A percentile compares a stretch with the other conserved stretches of the same genome.
Evolutionary conservation across 2,329 filamentous ascomycete species (phyloP).

Genomic region (Ambrosiella xylebori): DNA sequence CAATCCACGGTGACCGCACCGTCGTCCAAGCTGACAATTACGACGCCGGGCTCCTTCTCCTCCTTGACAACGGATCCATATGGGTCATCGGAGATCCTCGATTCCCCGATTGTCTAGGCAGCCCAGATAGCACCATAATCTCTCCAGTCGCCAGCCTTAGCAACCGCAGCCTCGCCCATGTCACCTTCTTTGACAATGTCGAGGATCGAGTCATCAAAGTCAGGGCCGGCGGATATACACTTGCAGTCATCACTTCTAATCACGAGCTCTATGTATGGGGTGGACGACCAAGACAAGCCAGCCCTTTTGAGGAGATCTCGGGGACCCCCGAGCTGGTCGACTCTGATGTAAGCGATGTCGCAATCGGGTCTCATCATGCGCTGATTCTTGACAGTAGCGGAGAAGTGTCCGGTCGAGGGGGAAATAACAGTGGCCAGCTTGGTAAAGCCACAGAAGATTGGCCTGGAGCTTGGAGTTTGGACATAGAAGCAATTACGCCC

Average conservation of each 20-base stretch:
- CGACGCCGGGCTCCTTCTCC: constrained; percentile 31
- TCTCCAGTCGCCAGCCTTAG: background rate
- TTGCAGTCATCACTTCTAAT: constrained; percentile 39
- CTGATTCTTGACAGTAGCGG: constrained; percentile 33
- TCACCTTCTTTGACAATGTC: constrained; percentile 19
- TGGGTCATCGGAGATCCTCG: constrained; percentile 41
- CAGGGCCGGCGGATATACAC: constrained; percentile 36
- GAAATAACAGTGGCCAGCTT: constrained; percentile 42
- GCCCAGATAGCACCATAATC: background rate
- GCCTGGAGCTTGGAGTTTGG: constrained; percentile 23
- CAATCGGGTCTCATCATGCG: constrained; percentile 41
- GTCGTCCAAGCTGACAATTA: constrained; percentile 29
- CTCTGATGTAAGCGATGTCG: constrained; percentile 37
- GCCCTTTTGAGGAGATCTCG: background rate
- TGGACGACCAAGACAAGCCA: constrained; percentile 13
- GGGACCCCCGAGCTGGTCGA: constrained; percentile 18
- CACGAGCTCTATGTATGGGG: constrained; percentile 48
- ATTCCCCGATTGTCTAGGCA: constrained; percentile 33
- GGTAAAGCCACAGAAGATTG: constrained; percentile 21
- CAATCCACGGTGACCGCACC: background rate
- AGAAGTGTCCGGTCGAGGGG: constrained; percentile 36
- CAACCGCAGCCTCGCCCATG: background rate
- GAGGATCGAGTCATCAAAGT: constrained; percentile 38
- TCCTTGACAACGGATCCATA: constrained; percentile 28
- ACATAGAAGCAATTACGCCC: constrained; percentile 16